Evolutionary conservation across 2,329 filamentous ascomycete species (phyloP).

Genomic region (Sarocladium brachiariae): DNA sequence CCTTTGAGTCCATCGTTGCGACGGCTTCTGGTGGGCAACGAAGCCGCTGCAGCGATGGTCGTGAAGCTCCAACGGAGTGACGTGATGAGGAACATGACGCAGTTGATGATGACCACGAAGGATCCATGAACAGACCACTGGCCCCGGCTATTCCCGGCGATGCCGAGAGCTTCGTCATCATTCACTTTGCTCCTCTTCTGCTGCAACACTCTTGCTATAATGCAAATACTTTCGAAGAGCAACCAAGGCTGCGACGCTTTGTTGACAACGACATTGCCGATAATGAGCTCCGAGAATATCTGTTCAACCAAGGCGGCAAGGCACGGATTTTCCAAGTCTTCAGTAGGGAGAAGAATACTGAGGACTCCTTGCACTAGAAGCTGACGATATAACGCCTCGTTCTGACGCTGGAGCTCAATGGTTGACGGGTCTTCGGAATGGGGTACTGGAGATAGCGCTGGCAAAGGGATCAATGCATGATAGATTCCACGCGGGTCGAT

Average conservation of each 20-base stretch:
- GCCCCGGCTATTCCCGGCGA: slow-evolving; percentile 14
- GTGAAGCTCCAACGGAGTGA: slow-evolving; percentile 59
- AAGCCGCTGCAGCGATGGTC: slow-evolving; percentile 60
- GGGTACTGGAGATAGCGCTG: slow-evolving; percentile 73
- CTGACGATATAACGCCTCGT: slow-evolving; percentile 80
- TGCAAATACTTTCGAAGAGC: slow-evolving; percentile 76
- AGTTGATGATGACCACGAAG: slow-evolving; percentile 53
- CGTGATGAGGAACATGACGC: slow-evolving; percentile 48
- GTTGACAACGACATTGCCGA: slow-evolving; percentile 73
- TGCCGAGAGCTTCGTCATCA: slow-evolving; percentile 9
- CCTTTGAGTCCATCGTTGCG: slow-evolving; percentile 11
- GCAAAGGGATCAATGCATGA: slow-evolving; percentile 76
- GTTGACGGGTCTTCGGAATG: slow-evolving; percentile 42
- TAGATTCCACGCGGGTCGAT: slow-evolving; percentile 64
- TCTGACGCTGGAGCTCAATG: slow-evolving; percentile 58
- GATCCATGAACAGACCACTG: slow-evolving; percentile 36
- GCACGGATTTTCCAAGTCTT: slow-evolving; percentile 84
- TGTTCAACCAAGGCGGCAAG: slow-evolving; percentile 77
- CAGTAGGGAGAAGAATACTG: slow-evolving; percentile 79
- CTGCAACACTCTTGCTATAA: slow-evolving; percentile 44
- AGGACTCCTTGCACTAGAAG: slow-evolving; percentile 78
- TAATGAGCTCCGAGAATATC: slow-evolving; percentile 82
- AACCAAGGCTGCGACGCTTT: slow-evolving; percentile 84
- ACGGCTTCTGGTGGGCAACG: slow-evolving; percentile 44
- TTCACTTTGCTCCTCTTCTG: not conserved